These are phyloP conservation scores for Ascochyta viciae-villosae DNA, from an alignment of 2,329 filamentous ascomycete genomes.

Conservation along the genomic window DNA sequence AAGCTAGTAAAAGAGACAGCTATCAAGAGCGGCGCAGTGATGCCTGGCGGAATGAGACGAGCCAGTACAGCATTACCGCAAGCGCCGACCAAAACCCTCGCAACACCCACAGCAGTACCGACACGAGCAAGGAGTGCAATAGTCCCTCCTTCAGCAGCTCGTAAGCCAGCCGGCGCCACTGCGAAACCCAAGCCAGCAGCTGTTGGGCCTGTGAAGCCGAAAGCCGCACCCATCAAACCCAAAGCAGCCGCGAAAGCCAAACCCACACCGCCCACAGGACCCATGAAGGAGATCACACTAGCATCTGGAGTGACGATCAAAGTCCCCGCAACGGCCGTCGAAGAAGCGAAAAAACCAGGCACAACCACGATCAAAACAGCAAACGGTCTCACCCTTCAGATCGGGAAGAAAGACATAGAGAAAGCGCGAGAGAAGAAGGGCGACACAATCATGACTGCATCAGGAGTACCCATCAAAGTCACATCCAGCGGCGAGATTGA, in stretches of 20 bases:
- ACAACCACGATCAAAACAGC: conserved; percentile 35
- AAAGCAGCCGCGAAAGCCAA: conserved; percentile 20
- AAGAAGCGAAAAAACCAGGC: conserved; percentile 42
- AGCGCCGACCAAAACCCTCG: conserved; percentile 32
- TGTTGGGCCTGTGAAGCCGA: conserved; percentile 18
- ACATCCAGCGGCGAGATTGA: conserved; percentile 35
- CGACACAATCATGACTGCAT: conserved; percentile 34
- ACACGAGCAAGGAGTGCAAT: conserved; percentile 37
- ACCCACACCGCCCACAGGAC: conserved; percentile 23
- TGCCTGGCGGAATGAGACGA: conserved; percentile 41
- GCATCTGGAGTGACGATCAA: conserved; percentile 45
- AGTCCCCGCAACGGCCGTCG: conserved; percentile 37
- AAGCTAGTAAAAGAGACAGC: conserved; percentile 49
- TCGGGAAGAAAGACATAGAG: conserved; percentile 43
- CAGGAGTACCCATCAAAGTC: conserved; percentile 44
- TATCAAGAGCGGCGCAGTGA: conserved; percentile 44
- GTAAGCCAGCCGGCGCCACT: conserved; percentile 17
- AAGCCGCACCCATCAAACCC: conserved; percentile 9
- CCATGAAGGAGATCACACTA: conserved; percentile 41
- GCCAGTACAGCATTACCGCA: conserved; percentile 38
- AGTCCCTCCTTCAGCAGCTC: conserved; percentile 25
- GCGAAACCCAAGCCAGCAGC: conserved; percentile 17
- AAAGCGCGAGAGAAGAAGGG: conserved; percentile 40
- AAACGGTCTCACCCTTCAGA: conserved; percentile 39
- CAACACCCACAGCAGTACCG: conserved; percentile 22